phyloP scores from a whole-genome alignment of 2,329 filamentous ascomycete species.

The Ramularia collo-cygni region DNA sequence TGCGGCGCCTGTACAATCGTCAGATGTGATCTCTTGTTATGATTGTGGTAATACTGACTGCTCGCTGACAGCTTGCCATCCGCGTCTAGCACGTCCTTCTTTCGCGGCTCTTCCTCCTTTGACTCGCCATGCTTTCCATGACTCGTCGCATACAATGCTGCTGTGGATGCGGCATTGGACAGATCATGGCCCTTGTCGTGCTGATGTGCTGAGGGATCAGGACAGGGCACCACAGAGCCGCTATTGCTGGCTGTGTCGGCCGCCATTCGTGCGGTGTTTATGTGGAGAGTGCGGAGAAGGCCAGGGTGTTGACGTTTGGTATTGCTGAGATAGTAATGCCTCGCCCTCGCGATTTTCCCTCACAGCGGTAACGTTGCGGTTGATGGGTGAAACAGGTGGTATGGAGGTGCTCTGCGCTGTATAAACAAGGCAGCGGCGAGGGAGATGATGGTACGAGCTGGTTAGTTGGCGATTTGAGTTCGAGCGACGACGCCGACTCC shows the following conservation, averaged over 20 bases:
- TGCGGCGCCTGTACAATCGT: constrained; percentile 45
- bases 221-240: constrained; percentile 26
- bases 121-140: constrained; percentile 20
- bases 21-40: constrained; percentile 1
- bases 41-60: constrained; percentile 37
- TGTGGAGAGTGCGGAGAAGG: too few relatives aligned
- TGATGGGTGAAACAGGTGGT: too few relatives aligned
- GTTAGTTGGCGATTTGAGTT: too few relatives aligned
- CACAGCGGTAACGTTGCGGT: too few relatives aligned
- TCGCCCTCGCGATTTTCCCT: too few relatives aligned
- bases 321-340: too few relatives aligned
- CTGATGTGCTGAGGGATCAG: constrained; percentile 41
- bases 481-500: too few relatives aligned
- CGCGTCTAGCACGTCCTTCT: constrained; percentile 38
- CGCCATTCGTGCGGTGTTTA: too few relatives aligned
- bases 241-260: constrained; percentile 11
- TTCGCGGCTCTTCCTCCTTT: constrained; percentile 22
- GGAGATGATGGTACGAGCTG: too few relatives aligned
- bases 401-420: too few relatives aligned
- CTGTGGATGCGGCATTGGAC: constrained; percentile 51
- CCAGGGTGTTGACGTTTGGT: too few relatives aligned
- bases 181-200: constrained; percentile 31
- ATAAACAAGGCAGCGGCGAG: too few relatives aligned
- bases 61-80: constrained; percentile 53
- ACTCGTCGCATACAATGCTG: constrained; percentile 52